Conservation (phyloP, 768 basidiomycete species). For the Plicaturopsis crispa region DNA sequence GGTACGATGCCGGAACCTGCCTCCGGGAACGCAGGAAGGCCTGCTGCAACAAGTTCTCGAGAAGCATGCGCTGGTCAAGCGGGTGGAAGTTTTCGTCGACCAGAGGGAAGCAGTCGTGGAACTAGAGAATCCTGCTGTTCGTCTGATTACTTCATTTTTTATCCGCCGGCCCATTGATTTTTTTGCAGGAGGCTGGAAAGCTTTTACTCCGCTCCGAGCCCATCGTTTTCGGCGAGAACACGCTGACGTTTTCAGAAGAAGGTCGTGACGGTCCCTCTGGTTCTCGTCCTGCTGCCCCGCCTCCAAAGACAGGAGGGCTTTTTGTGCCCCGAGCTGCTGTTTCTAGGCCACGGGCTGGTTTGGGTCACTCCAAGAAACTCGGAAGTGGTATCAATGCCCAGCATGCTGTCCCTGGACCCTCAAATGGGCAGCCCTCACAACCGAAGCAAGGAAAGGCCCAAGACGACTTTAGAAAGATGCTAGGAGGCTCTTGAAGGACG, state of each 20-base stretch:
- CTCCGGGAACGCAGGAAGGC: constrained; percentile 77
- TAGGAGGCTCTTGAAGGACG: too few relatives aligned
- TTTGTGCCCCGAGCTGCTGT: constrained; percentile 64
- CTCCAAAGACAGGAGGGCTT: constrained; percentile 35
- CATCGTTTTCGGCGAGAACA: constrained; percentile 57
- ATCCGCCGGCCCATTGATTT: background rate
- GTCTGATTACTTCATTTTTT: constrained; percentile 13
- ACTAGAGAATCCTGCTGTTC: constrained; percentile 57
- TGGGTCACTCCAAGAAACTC: constrained; percentile 49
- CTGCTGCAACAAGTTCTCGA: constrained; percentile 85
- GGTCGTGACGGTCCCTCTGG: constrained; percentile 22
- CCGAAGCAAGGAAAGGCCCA: constrained; percentile 47
- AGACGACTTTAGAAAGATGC: constrained; percentile 83
- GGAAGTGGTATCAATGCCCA: constrained; percentile 16
- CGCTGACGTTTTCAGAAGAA: constrained; percentile 56
- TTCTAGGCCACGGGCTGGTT: constrained; percentile 64
- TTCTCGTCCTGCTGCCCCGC: constrained; percentile 21
- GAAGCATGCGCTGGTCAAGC: constrained; percentile 61
- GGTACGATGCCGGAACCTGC: constrained; percentile 70
- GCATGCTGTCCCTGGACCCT: constrained; percentile 12
- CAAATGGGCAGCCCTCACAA: constrained; percentile 5
- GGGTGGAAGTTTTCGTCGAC: constrained; percentile 69
- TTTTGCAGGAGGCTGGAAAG: constrained; percentile 71
- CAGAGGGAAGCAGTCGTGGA: constrained; percentile 56
- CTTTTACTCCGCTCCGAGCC: constrained; percentile 67